phyloP scores from a whole-genome alignment of 2,329 filamentous ascomycete genomes.

The Ramichloridium luteum region DNA sequence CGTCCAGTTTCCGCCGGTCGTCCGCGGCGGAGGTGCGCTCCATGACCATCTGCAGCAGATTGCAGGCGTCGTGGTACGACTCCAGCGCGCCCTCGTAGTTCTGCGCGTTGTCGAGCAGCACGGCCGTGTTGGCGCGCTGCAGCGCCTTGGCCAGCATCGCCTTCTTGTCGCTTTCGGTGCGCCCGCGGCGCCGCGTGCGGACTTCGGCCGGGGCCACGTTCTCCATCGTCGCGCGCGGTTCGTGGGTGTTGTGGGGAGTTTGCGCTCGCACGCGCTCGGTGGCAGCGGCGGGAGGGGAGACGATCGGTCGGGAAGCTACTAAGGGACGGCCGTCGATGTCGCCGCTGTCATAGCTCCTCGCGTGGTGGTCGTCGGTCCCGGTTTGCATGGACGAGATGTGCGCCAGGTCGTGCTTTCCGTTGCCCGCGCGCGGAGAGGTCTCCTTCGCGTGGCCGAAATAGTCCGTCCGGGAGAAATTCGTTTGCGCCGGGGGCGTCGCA shows the following conservation, averaged over 20 bases:
- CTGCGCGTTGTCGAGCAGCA: slow-evolving; percentile 88
- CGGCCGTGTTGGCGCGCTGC: slow-evolving; percentile 90
- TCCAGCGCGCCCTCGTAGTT: slow-evolving; percentile 86
- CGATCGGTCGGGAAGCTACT: no score
- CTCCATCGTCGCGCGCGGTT: no score
- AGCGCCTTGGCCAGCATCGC: slow-evolving; percentile 92
- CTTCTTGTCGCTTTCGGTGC: slow-evolving; percentile 53
- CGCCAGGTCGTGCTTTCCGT: no score
- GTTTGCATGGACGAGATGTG: no score
- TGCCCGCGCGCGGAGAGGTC: no score
- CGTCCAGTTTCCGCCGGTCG: slow-evolving; percentile 79
- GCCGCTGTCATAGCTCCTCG: no score
- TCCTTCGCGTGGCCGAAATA: slow-evolving; percentile 1
- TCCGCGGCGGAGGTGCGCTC: slow-evolving; percentile 71
- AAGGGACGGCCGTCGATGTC: no score
- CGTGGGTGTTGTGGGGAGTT: no score
- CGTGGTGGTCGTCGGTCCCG: neutral
- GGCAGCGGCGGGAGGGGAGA: no score
- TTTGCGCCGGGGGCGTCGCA: slow-evolving; percentile 22
- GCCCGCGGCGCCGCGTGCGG: slow-evolving; percentile 31
- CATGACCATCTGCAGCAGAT: slow-evolving; percentile 77
- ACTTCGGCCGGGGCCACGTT: no score
- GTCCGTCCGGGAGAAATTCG: neutral
- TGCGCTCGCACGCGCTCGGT: no score
- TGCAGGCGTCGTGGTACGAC: slow-evolving; percentile 84